phyloP scores from a whole-genome alignment of 495 filamentous ascomycete genomes.

The Massariosphaeria phaeospora region DNA sequence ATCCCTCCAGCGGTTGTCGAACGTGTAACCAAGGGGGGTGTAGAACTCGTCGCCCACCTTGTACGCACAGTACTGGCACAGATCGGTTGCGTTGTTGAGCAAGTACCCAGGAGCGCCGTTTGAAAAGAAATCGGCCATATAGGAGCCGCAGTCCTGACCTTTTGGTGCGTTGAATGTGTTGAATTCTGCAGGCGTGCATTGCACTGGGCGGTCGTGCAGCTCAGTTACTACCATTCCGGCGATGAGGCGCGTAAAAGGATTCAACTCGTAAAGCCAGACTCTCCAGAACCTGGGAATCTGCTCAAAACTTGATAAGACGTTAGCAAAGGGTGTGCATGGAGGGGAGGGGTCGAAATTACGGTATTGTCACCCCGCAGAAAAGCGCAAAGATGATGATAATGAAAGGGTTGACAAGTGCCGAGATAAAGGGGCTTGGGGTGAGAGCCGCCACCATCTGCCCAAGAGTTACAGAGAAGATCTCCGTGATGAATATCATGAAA shows the following conservation, averaged over 20 bases:
- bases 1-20: constrained; percentile 69
- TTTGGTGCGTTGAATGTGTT: constrained; percentile 58
- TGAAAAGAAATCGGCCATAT: constrained; percentile 66
- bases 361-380: constrained; percentile 81
- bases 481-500: constrained; percentile 71
- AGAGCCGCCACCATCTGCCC: constrained; percentile 64
- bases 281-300: constrained; percentile 76
- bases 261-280: constrained; percentile 73
- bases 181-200: constrained; percentile 53
- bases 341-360: too few species aligned
- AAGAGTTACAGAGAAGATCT: constrained; percentile 69
- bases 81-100: constrained; percentile 54
- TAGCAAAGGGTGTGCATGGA: too few species aligned
- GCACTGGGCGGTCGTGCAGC: constrained; percentile 59
- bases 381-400: constrained; percentile 73
- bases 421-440: constrained; percentile 66
- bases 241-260: constrained; percentile 80
- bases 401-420: constrained; percentile 69
- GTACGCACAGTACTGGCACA: constrained; percentile 74
- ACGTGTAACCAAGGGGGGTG: constrained; percentile 56
- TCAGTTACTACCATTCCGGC: constrained; percentile 72
- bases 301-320: too few species aligned
- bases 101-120: constrained; percentile 64
- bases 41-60: constrained; percentile 76
- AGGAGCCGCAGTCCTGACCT: constrained; percentile 62